Evolutionary conservation across 768 basidiomycete genomes (phyloP).

Genomic region (Phlebiopsis flavidoalba): DNA sequence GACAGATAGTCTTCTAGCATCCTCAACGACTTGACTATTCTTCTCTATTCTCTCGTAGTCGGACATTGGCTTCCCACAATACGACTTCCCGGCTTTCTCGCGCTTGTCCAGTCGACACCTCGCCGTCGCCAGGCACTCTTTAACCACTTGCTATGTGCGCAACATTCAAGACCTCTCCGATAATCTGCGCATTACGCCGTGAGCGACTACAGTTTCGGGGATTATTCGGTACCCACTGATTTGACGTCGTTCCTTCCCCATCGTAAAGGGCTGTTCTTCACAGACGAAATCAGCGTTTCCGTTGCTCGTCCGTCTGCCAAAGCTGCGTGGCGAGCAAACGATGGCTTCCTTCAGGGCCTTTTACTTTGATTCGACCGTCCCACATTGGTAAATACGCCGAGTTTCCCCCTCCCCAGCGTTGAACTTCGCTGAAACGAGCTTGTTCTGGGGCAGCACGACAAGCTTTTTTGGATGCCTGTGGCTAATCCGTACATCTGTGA

Average conservation of each 20-base stretch:
- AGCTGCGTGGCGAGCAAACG: neutral
- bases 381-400: slow-evolving; percentile 9
- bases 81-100: neutral
- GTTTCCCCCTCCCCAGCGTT: slow-evolving; percentile 11
- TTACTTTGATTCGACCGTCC: neutral
- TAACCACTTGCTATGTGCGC: neutral
- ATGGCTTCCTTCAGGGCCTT: neutral
- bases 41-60: too few species aligned
- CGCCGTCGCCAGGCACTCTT: neutral
- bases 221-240: slow-evolving; percentile 9
- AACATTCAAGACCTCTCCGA: neutral
- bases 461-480: neutral
- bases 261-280: slow-evolving; percentile 1
- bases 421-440: slow-evolving; percentile 12
- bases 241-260: slow-evolving; percentile 8
- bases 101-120: neutral
- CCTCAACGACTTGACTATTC: too few species aligned
- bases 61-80: too few species aligned
- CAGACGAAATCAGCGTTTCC: slow-evolving; percentile 4
- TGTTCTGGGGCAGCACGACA: neutral
- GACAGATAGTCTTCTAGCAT: too few species aligned
- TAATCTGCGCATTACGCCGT: slow-evolving; percentile 3
- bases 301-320: neutral
- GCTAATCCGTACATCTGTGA: neutral
- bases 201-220: slow-evolving; percentile 4